Percentiles rank a stretch among this genome's conserved stretches.
phyloP scores from a whole-genome alignment of 1,284 basidiomycete species.

The Termitomyces sp. region DNA sequence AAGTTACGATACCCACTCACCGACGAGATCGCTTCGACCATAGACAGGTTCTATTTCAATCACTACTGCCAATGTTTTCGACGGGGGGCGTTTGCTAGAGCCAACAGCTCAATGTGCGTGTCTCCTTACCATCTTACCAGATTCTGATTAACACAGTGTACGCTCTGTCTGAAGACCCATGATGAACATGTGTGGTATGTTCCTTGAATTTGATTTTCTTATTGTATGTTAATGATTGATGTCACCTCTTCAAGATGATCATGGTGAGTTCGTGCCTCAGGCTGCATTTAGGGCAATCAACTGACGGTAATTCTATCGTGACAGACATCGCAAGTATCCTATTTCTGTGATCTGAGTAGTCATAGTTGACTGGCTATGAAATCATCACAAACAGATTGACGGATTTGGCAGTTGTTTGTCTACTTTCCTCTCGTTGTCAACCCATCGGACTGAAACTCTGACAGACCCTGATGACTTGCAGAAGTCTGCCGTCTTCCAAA shows the following conservation, averaged over 20 bases:
- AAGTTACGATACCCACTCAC: conserved; percentile 67
- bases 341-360: background rate
- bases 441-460: conserved; percentile 5
- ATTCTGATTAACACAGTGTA: background rate
- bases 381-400: conserved; percentile 59
- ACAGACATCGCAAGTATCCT: conserved; percentile 27
- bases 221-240: background rate
- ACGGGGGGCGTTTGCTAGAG: conserved; percentile 86
- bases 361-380: background rate
- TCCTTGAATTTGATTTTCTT: background rate
- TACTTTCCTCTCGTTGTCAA: background rate
- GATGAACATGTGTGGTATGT: conserved; percentile 58
- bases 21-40: conserved; percentile 69
- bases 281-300: background rate
- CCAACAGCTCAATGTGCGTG: conserved; percentile 87
- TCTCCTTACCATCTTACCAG: background rate
- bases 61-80: conserved; percentile 89
- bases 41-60: conserved; percentile 87
- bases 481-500: conserved; percentile 69
- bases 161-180: conserved; percentile 41
- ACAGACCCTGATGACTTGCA: conserved; percentile 82
- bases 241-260: conserved; percentile 53
- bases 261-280: conserved; percentile 43
- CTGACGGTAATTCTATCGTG: conserved; percentile 4
- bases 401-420: conserved; percentile 85